Base-by-base conservation (phyloP, 2,329 filamentous ascomycete genomes). In the Bipolaris sorokiniana region DNA sequence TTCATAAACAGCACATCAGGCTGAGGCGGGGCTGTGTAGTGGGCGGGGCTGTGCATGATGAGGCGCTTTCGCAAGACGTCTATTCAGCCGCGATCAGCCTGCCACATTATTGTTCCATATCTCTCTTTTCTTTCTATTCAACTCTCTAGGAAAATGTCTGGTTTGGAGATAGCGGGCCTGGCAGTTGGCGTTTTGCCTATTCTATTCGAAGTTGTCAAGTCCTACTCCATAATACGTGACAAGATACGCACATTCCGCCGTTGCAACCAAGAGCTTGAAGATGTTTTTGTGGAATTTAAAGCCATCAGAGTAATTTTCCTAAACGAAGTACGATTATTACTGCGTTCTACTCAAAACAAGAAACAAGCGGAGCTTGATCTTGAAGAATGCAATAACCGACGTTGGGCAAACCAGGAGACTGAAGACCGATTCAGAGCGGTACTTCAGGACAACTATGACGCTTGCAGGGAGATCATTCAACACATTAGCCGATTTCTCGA, bases 301-400 rank as follows among this genome's bases (percentile, higher is more conserved):
- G 55, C 63, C 3, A 56, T 59, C 2, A 59, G 63, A 20, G 52
- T 58, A 5, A 65, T 66, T 7, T 71, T 69, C 37, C 48, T 58
- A 5, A 69, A 69, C 15, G 64, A 71, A 51, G 63, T 66, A 18
- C 61, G 64, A 11, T 47, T 69, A 5, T 31, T 70, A 7, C 45
- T 71, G 15, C 52, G 60, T 11, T 51, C 61, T 0, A 51, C 66
- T 0, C 60, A 66, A 10, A 62, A 63, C 15, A 64, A 67, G 10
- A n/a, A 47, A 18, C 44, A 33, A 36, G 22, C 28, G 9, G 28
- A 5, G 15, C 15, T 44, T 15, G 23, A 44, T 18, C 41, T 44
- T 7, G 23, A 44, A 16, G 41, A 23, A 7, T 23, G 18, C 7
- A 15, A 28, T 28, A n/a, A 28, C 22, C 22, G 28, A 44, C 4